Base-by-base conservation (phyloP, 805 yeast species). In the Candida awuae region DNA sequence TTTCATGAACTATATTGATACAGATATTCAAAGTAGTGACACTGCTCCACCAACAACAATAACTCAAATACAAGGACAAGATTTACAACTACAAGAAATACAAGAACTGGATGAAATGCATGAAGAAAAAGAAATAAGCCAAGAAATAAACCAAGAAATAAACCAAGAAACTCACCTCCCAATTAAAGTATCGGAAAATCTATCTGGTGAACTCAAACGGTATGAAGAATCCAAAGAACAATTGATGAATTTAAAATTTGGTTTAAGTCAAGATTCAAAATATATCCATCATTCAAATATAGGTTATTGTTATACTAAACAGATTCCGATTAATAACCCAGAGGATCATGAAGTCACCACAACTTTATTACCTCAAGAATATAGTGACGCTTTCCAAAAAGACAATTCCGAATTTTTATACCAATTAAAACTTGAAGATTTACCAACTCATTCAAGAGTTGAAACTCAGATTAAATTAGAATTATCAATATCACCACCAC, bases 381-480 rank as follows among this genome's bases (percentile, higher is more conserved):
- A 61, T 47, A 48, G 50, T 12, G 51, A 49, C 13, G 34, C 45
- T 4, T 46, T 37, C 16, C 14, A 28, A 30, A 5, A 41, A 40
- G 19, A 54, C 28, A 50, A 45, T 8, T 36, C 26, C 33, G 49
- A 55, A 4, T 61, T 71, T 37, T 75, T 75, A 1, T 77, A 72
- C 55, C 63, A 67, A 39, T 47, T 83, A 38, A 56, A 62, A 19
- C 64, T 90, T 1, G 58, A 67, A 7, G 81, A 78, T 37, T 66
- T 90, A 32, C 97, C 97, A 2, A 63, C 73, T 5, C 78, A 77
- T 49, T 85, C 96, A 10, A 74, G 98, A 48, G 98, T 90, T 6
- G 98, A 90, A 61, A 90, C 97, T 13, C 98, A 92, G 62, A 85
- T 92, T 55, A 88, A 86, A 58, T 65, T 94, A 31, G 70, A 71